phyloP scores from a whole-genome alignment of 2,329 filamentous ascomycete species.

The Epichloe sibirici region DNA sequence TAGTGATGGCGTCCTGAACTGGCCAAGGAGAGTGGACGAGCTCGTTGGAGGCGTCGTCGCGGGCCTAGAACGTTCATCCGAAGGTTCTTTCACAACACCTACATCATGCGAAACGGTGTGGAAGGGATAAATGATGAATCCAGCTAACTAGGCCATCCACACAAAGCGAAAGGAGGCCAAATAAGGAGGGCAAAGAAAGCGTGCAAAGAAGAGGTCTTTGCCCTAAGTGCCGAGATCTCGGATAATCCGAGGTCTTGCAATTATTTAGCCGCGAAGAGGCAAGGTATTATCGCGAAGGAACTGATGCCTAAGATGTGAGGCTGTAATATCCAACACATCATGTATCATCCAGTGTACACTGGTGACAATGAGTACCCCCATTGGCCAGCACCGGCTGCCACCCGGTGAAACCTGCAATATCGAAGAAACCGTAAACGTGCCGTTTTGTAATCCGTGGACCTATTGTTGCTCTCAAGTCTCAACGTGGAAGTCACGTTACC shows the following conservation, averaged over 20 bases:
- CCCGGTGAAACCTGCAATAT: constrained; percentile 47
- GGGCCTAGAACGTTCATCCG: constrained; percentile 28
- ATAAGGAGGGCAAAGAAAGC: too few species aligned
- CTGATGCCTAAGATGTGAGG: too few species aligned
- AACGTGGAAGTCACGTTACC: constrained; percentile 28
- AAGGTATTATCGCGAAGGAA: too few species aligned
- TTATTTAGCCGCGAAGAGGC: too few species aligned
- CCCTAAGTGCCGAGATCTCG: too few species aligned
- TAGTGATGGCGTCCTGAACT: too few species aligned
- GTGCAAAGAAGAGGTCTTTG: too few species aligned
- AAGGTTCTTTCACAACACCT: constrained; percentile 50
- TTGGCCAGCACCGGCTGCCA: constrained; percentile 44
- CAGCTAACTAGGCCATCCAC: too few species aligned
- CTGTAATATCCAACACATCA: constrained; percentile 5
- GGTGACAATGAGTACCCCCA: constrained; percentile 51
- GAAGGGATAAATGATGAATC: too few species aligned
- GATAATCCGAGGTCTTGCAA: too few species aligned
- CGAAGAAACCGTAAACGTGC: constrained; percentile 48
- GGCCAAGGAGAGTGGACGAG: constrained; percentile 33
- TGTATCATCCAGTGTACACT: constrained; percentile 42
- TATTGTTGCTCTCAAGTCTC: constrained; percentile 30
- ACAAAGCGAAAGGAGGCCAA: too few species aligned
- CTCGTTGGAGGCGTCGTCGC: constrained; percentile 35
- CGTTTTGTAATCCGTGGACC: constrained; percentile 44
- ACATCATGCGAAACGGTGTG: constrained; percentile 28